Percentiles rank a stretch among this genome's conserved stretches.
Evolutionary conservation across 495 filamentous ascomycete species (phyloP).

Genomic region (Penicillium cataractarum): DNA sequence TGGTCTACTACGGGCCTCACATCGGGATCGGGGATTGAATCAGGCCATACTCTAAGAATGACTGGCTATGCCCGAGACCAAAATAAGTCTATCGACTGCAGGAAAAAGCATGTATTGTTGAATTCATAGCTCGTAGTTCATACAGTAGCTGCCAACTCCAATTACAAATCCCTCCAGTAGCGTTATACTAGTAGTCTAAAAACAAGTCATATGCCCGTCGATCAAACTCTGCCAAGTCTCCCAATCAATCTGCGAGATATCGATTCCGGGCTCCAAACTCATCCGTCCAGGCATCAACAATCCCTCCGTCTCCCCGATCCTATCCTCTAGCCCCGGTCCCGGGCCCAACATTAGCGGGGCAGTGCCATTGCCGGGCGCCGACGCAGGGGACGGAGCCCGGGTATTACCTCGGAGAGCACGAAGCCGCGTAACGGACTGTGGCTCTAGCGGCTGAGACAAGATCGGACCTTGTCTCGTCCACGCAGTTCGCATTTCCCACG

Average conservation of each 20-base stretch:
- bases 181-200: not conserved
- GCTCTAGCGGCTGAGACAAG: not conserved
- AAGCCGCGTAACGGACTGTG: not conserved
- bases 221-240: constrained; percentile 5
- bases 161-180: too few species aligned
- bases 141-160: too few species aligned
- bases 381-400: not conserved
- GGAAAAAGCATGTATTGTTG: too few species aligned
- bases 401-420: not conserved
- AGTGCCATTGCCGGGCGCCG: not conserved
- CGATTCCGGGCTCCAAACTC: not conserved
- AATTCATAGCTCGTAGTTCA: too few species aligned
- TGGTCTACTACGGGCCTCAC: too few species aligned
- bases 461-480: not conserved
- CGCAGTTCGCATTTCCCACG: not conserved
- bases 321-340: not conserved
- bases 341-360: not conserved
- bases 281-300: not conserved
- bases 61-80: too few species aligned
- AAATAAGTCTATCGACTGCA: too few species aligned
- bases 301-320: not conserved
- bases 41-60: too few species aligned
- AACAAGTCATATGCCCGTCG: not conserved
- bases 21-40: too few species aligned
- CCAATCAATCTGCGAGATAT: constrained; percentile 1